Evolutionary conservation across 495 filamentous ascomycete species (phyloP).

Genomic region (Beverwykella pulmonaria): DNA sequence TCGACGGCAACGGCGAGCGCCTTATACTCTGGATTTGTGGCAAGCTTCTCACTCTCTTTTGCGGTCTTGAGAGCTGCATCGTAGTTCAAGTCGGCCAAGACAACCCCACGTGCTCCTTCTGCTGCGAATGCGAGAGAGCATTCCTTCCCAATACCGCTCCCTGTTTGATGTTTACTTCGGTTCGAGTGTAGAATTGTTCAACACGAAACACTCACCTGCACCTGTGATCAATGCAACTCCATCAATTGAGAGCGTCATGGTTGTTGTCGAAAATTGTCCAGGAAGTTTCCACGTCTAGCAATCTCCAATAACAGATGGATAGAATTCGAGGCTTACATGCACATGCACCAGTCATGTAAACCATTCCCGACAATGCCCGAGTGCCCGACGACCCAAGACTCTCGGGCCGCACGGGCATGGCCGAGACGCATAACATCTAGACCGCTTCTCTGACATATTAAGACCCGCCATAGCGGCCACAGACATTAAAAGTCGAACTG

Average conservation of each 20-base stretch:
- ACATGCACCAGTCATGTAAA: too few relatives aligned
- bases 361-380: too few relatives aligned
- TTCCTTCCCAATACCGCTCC: background rate
- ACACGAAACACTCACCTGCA: background rate
- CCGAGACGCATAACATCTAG: too few relatives aligned
- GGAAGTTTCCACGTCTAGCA: background rate
- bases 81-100: background rate
- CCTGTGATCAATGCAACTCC: background rate
- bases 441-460: too few relatives aligned
- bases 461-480: background rate
- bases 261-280: background rate
- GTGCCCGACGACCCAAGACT: too few relatives aligned
- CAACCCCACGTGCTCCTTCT: background rate
- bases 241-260: background rate
- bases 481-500: background rate
- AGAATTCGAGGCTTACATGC: too few relatives aligned
- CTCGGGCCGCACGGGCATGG: too few relatives aligned
- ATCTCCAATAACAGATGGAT: too few relatives aligned
- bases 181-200: background rate
- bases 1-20: background rate
- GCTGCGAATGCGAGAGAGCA: background rate
- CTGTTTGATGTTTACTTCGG: background rate
- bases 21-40: slow-evolving; percentile 1
- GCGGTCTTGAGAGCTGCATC: background rate
- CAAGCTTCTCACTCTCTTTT: background rate